phyloP scores from a whole-genome alignment of 1,284 basidiomycete genomes.

The Boletus mariae region DNA sequence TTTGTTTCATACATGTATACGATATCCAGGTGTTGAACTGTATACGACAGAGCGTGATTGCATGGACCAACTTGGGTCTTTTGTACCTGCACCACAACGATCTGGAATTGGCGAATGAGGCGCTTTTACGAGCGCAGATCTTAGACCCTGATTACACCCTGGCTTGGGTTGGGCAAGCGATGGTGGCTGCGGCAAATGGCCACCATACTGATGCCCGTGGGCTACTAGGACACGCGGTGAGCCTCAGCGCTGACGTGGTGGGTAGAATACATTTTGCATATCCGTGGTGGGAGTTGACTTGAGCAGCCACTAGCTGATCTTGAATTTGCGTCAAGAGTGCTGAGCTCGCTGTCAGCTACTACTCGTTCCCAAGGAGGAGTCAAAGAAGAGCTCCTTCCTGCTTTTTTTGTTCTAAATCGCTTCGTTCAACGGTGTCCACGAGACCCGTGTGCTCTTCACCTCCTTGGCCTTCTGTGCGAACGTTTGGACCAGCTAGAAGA shows the following conservation, averaged over 20 bases:
- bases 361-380: slow-evolving; percentile 28
- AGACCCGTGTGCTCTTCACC: slow-evolving; percentile 78
- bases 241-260: slow-evolving; percentile 68
- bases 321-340: slow-evolving; percentile 68
- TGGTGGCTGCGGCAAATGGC: slow-evolving; percentile 71
- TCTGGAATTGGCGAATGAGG: slow-evolving; percentile 80
- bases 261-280: slow-evolving; percentile 29
- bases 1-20: slow-evolving; percentile 29
- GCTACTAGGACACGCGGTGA: slow-evolving; percentile 82
- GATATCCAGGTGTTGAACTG: slow-evolving; percentile 8
- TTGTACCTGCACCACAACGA: slow-evolving; percentile 87
- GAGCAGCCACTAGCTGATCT: slow-evolving; percentile 80
- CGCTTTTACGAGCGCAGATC: slow-evolving; percentile 85
- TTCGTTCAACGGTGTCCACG: slow-evolving; percentile 68
- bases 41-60: slow-evolving; percentile 57
- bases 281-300: slow-evolving; percentile 10
- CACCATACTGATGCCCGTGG: slow-evolving; percentile 63
- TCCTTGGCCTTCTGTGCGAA: slow-evolving; percentile 86
- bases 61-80: slow-evolving; percentile 90
- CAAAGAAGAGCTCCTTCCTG: slow-evolving; percentile 57
- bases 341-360: slow-evolving; percentile 41
- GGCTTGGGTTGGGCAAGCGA: slow-evolving; percentile 93
- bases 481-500: slow-evolving; percentile 69
- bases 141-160: slow-evolving; percentile 87
- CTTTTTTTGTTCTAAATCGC: slow-evolving; percentile 78